These are phyloP conservation scores for Ramaria sp. DNA, from an alignment of 768 basidiomycete species.

Conservation along the genomic window DNA sequence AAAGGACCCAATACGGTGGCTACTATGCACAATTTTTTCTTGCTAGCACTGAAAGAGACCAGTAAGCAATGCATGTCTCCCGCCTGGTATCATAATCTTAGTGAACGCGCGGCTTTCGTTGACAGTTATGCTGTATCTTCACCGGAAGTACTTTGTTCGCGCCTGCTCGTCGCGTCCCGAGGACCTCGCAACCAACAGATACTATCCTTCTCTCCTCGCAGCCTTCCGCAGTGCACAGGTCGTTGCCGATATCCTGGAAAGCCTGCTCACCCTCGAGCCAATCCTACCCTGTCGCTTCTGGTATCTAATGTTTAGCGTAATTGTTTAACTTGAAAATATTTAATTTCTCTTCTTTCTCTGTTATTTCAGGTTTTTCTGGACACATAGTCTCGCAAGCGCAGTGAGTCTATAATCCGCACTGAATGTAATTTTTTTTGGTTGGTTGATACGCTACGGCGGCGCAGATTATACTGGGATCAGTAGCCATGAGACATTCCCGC, in stretches of 20 bases:
- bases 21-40: neutral
- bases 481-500: constrained; percentile 2
- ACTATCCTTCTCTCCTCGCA: neutral
- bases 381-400: neutral
- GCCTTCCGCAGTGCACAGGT: neutral
- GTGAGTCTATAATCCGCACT: neutral
- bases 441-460: neutral
- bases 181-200: neutral
- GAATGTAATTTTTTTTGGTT: neutral
- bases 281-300: neutral
- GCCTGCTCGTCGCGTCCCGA: neutral
- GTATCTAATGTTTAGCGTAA: neutral
- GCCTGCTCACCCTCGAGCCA: neutral
- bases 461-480: constrained; percentile 1
- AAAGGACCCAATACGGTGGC: neutral
- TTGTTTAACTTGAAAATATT: neutral
- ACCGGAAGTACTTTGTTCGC: constrained; percentile 4
- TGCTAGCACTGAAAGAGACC: neutral
- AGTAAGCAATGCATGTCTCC: neutral
- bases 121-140: neutral
- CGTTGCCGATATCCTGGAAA: neutral
- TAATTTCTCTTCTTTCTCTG: too few species aligned
- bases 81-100: too few species aligned
- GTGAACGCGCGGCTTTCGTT: neutral
- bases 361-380: constrained; percentile 3